Conservation (phyloP, 2,329 filamentous ascomycete species). For the Gliomastix tumulicola region DNA sequence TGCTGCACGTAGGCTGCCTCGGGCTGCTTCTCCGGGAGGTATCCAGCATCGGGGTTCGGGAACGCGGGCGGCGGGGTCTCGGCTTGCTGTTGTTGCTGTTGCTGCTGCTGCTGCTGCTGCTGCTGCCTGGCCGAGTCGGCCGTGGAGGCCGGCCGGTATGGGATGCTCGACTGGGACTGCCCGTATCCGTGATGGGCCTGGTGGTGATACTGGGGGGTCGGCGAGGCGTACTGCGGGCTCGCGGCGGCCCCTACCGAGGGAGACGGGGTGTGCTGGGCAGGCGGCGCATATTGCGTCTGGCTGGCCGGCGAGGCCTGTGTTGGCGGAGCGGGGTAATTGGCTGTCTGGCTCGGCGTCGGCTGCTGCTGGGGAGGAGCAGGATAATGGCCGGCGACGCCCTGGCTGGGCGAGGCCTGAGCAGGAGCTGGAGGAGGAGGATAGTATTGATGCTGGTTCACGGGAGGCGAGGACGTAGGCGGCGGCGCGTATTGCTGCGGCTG, state of each 20-base stretch:
- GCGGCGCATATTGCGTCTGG: conserved; percentile 10
- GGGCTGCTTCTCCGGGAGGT: conserved; percentile 22
- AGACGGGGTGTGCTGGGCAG: conserved; percentile 11
- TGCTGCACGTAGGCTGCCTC: conserved; percentile 7
- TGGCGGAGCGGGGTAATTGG: conserved; percentile 5
- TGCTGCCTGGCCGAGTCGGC: conserved; percentile 12
- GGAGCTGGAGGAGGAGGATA: conserved; percentile 33
- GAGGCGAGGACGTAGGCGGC: conserved; percentile 40
- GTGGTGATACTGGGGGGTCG: conserved; percentile 8
- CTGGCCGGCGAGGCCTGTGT: conserved; percentile 1
- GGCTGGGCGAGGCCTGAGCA: conserved; percentile 12
- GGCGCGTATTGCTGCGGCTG: conserved; percentile 33
- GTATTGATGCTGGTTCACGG: conserved; percentile 36
- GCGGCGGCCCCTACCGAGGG: no score
- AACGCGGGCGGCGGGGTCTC: conserved; percentile 14
- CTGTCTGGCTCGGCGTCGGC: conserved; percentile 14
- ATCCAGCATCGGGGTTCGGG: conserved; percentile 8
- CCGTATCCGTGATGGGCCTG: conserved; percentile 6
- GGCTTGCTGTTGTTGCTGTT: conserved; percentile 18
- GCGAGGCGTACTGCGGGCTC: no score
- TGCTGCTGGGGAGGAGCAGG: conserved; percentile 22
- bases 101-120: conserved; percentile 17
- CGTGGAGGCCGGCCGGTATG: conserved; percentile 14
- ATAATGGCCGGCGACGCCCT: conserved; percentile 10
- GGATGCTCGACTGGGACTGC: conserved; percentile 11